Conservation (phyloP, 805 yeast species). For the Saccharomycopsis synnaedendra region DNA sequence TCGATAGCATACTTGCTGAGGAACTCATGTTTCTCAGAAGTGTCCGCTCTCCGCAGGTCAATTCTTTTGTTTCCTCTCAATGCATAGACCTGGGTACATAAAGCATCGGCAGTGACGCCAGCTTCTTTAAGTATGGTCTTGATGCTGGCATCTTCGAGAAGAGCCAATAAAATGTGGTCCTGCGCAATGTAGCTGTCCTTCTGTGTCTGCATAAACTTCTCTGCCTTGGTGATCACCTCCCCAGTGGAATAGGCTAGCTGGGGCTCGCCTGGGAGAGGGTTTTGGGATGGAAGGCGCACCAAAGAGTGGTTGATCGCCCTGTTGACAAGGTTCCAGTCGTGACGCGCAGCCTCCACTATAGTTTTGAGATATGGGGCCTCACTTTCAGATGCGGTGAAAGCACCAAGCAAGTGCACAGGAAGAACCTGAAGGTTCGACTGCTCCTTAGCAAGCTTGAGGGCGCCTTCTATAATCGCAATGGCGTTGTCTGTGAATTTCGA, state of each 20-base stretch:
- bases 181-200: slow-evolving; percentile 89
- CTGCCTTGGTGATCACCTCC: slow-evolving; percentile 61
- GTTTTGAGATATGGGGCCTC: slow-evolving; percentile 65
- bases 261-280: slow-evolving; percentile 79
- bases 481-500: slow-evolving; percentile 93
- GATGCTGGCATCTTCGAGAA: slow-evolving; percentile 67
- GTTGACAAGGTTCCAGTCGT: slow-evolving; percentile 74
- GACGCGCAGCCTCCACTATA: slow-evolving; percentile 73
- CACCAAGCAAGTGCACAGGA: slow-evolving; percentile 89
- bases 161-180: slow-evolving; percentile 81
- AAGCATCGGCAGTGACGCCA: slow-evolving; percentile 52
- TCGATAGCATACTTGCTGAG: slow-evolving; percentile 85
- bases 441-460: slow-evolving; percentile 74
- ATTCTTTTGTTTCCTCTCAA: slow-evolving; percentile 87
- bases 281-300: slow-evolving; percentile 78
- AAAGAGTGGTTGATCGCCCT: slow-evolving; percentile 70
- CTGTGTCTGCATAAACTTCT: slow-evolving; percentile 71
- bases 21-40: slow-evolving; percentile 76
- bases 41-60: slow-evolving; percentile 89
- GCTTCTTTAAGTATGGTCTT: slow-evolving; percentile 64
- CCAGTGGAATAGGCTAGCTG: slow-evolving; percentile 69
- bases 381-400: slow-evolving; percentile 60
- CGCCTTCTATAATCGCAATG: slow-evolving; percentile 63
- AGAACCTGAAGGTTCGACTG: slow-evolving; percentile 72
- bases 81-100: slow-evolving; percentile 67